These are phyloP conservation scores for Ogataea zsoltii DNA, from an alignment of 805 yeast species.

Conservation along the genomic window DNA sequence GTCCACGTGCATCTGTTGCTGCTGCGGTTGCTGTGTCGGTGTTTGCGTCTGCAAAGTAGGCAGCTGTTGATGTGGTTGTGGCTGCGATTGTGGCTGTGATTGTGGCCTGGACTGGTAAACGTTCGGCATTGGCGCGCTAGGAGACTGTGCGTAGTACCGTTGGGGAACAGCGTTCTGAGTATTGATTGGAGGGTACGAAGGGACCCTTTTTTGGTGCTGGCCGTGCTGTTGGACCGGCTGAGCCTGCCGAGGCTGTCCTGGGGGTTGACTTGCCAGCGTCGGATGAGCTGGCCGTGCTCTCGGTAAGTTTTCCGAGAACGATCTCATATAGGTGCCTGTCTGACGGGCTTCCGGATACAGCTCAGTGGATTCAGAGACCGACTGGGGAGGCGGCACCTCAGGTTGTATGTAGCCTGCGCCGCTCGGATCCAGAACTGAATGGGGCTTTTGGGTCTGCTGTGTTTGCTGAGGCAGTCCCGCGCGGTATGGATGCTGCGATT, in stretches of 20 bases:
- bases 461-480: neutral
- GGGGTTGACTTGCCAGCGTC: neutral
- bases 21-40: conserved; percentile 7
- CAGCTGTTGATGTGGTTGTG: conserved; percentile 1
- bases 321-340: neutral
- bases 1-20: neutral
- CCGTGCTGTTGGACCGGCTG: neutral
- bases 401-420: neutral
- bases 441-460: neutral
- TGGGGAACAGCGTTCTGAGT: conserved; percentile 29
- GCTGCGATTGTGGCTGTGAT: neutral
- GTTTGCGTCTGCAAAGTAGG: neutral
- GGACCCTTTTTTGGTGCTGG: neutral
- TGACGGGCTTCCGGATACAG: neutral
- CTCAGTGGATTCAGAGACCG: neutral
- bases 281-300: conserved; percentile 5
- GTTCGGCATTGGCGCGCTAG: conserved; percentile 3
- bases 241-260: neutral
- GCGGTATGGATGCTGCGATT: conserved; percentile 7
- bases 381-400: neutral
- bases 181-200: conserved; percentile 23
- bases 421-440: neutral
- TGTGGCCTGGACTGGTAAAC: neutral
- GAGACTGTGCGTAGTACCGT: conserved; percentile 14
- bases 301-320: neutral